Base-by-base conservation (phyloP, 75 land plant species). In the Pinus albicaulis region DNA sequence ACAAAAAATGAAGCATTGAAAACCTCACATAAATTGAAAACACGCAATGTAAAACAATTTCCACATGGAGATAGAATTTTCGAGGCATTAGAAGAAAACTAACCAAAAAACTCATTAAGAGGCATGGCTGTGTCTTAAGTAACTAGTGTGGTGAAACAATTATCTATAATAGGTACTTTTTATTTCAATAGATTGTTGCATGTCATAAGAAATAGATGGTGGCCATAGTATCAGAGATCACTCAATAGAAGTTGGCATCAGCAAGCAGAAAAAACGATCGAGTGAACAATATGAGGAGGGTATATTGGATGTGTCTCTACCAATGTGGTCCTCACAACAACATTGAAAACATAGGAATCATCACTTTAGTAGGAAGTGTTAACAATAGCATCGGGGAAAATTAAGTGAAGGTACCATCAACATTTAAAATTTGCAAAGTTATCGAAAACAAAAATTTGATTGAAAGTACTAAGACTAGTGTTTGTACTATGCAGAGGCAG, bases 311-410 rank as follows among this genome's bases (percentile, higher is more conserved):
- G 71, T 44, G 20, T 68, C 71, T 23, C 38, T 68, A 52, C 71
- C 71, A 19, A 20, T 52, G 20, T 12, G 41, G 71, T 38, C 71
- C 71, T 41, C 71, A 68, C 23, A 68, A 68, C 52, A 68, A 52
- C 48, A 68, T 2, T 38, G 71, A 68, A 22, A 38, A 52, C 48
- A 38, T 52, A 68, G 3, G 71, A 10, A 34, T 38, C 20, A 68
- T 68, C 48, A 68, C 77, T 23, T 92, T 85, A 73, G 90, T 90
- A 56, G 80, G 80, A 34, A 84, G 38, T 44, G 83, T 73, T 12
- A 92, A 89, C 77, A 82, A 92, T 24, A 90, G 82, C 59, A 87
- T 83, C 23, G 84, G 82, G 86, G 82, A 57, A 82, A 84, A 56
- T 44, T 81, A 1, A 83, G 89, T 87, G 89, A 83, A 68, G 71